Percentiles rank a stretch among this genome's conserved stretches.
These are phyloP conservation scores for Lactarius tabidus DNA, from an alignment of 768 basidiomycete genomes.

Conservation along the genomic window DNA sequence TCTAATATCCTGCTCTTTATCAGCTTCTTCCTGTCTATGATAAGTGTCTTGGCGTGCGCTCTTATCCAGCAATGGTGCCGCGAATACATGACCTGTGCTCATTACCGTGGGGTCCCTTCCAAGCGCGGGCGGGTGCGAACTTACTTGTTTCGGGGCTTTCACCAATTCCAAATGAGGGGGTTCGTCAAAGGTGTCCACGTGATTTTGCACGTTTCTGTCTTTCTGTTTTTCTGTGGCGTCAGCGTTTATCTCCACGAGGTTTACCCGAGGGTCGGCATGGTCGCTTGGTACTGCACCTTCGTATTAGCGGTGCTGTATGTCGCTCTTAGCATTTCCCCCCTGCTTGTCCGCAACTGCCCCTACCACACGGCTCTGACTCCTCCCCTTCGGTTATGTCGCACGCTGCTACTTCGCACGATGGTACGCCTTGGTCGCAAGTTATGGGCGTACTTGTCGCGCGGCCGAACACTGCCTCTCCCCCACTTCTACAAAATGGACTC, in stretches of 20 bases:
- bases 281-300: neutral
- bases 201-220: slow-evolving; percentile 11
- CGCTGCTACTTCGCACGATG: neutral
- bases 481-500: neutral
- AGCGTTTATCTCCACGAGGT: slow-evolving; percentile 9
- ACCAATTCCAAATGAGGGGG: slow-evolving; percentile 1
- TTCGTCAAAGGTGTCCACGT: slow-evolving; percentile 7
- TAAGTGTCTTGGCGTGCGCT: slow-evolving; percentile 9
- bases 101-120: neutral
- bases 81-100: neutral
- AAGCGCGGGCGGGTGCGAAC: slow-evolving; percentile 13
- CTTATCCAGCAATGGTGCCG: slow-evolving; percentile 22
- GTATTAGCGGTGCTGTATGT: neutral
- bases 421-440: too few species aligned
- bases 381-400: neutral
- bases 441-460: neutral
- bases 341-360: slow-evolving; percentile 8
- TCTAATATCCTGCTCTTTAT: slow-evolving; percentile 10
- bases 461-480: neutral
- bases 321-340: slow-evolving; percentile 8
- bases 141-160: slow-evolving; percentile 6
- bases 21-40: slow-evolving; percentile 13
- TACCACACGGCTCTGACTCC: slow-evolving; percentile 19
- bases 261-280: neutral
- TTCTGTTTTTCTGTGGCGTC: slow-evolving; percentile 15